Evolutionary conservation across 768 basidiomycete species (phyloP).

Genomic region (Xerocomus spinulosus): DNA sequence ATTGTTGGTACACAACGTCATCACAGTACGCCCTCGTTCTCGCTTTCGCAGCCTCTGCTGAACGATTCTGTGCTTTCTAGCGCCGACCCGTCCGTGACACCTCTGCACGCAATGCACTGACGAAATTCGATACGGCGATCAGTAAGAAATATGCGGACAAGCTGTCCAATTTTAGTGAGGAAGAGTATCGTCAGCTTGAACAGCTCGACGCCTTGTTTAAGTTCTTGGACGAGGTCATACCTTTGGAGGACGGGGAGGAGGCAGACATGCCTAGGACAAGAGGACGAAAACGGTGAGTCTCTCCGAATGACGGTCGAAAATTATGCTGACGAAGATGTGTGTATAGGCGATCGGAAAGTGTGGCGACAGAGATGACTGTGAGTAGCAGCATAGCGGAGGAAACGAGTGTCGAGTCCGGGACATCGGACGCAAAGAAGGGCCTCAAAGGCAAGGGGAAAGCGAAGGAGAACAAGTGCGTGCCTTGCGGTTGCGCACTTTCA

Average conservation of each 20-base stretch:
- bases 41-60: neutral
- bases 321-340: neutral
- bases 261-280: slow-evolving; percentile 36
- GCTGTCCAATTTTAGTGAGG: slow-evolving; percentile 67
- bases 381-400: slow-evolving; percentile 40
- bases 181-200: slow-evolving; percentile 61
- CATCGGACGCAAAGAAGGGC: slow-evolving; percentile 19
- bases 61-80: slow-evolving; percentile 28
- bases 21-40: slow-evolving; percentile 6
- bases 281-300: slow-evolving; percentile 48
- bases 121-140: slow-evolving; percentile 62
- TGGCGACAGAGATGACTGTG: slow-evolving; percentile 40
- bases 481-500: neutral
- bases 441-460: slow-evolving; percentile 30
- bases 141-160: slow-evolving; percentile 69
- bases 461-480: slow-evolving; percentile 40
- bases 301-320: neutral
- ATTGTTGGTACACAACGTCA: slow-evolving; percentile 48
- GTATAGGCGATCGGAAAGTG: slow-evolving; percentile 57
- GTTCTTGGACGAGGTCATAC: slow-evolving; percentile 68
- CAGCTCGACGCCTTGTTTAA: slow-evolving; percentile 60
- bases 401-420: slow-evolving; percentile 30
- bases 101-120: slow-evolving; percentile 62
- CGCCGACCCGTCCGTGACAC: slow-evolving; percentile 57
- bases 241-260: slow-evolving; percentile 59